These are phyloP conservation scores for Phialophora expanda DNA, from an alignment of 2,329 filamentous ascomycete species.

Conservation along the genomic window DNA sequence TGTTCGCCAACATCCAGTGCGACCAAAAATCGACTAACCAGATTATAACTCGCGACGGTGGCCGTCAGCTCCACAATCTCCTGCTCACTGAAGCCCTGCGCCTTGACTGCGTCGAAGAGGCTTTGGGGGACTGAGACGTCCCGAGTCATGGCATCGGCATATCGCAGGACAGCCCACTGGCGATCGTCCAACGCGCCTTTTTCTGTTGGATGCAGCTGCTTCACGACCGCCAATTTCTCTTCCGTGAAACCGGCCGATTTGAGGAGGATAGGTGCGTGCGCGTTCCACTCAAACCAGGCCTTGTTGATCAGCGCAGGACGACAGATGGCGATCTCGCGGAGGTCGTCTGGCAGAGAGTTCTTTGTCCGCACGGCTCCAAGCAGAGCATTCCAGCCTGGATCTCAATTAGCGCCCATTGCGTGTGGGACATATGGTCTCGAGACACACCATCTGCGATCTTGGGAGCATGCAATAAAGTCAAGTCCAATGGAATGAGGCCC, in stretches of 20 bases:
- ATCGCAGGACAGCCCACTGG: constrained; percentile 71
- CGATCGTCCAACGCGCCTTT: constrained; percentile 47
- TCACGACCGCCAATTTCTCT: constrained; percentile 55
- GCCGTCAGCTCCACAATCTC: constrained; percentile 84
- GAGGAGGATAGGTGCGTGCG: constrained; percentile 76
- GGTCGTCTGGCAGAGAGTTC: constrained; percentile 55
- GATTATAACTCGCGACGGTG: constrained; percentile 87
- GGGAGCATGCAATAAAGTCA: constrained; percentile 60
- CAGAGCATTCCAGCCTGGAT: constrained; percentile 60
- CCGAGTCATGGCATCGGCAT: constrained; percentile 83
- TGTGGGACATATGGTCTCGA: not conserved
- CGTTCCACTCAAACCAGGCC: constrained; percentile 84
- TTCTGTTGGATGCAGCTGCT: constrained; percentile 45
- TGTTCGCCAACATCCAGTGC: constrained; percentile 70
- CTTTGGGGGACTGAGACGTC: constrained; percentile 71
- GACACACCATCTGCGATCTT: constrained; percentile 57
- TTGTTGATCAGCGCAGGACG: constrained; percentile 79
- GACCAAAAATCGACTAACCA: constrained; percentile 83
- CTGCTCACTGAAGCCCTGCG: constrained; percentile 65
- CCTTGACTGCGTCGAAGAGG: constrained; percentile 68
- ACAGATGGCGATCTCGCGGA: constrained; percentile 80
- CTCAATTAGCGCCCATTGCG: not conserved
- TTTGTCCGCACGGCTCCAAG: constrained; percentile 61
- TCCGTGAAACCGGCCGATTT: constrained; percentile 62
- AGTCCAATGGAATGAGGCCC: constrained; percentile 59